These are phyloP conservation scores for Wickerhamomyces sp. DNA, from an alignment of 1,139 yeast species.

Conservation along the genomic window DNA sequence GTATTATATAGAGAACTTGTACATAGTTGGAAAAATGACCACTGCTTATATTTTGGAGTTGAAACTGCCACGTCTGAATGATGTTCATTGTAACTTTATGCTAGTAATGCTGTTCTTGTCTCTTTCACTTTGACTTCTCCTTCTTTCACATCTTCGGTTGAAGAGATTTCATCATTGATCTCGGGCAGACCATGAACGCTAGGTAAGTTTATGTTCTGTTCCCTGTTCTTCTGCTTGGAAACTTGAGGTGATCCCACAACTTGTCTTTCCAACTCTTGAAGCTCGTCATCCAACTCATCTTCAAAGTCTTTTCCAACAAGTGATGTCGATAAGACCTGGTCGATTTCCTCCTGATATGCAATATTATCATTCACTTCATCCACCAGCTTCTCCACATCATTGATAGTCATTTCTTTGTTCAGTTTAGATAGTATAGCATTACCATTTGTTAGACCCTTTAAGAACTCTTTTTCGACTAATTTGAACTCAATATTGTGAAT, in stretches of 20 bases:
- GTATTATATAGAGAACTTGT: too few relatives aligned
- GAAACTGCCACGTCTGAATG: too few relatives aligned
- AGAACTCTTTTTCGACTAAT: constrained; percentile 77
- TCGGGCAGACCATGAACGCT: constrained; percentile 14
- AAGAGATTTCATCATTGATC: constrained; percentile 8
- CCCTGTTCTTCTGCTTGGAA: constrained; percentile 2
- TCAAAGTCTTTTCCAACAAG: constrained; percentile 43
- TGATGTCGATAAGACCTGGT: constrained; percentile 41
- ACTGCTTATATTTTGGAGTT: too few relatives aligned
- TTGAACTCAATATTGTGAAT: constrained; percentile 83
- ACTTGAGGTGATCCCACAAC: constrained; percentile 2
- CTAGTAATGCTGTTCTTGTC: constrained; percentile 14
- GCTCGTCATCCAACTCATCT: constrained; percentile 52
- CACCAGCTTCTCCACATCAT: constrained; percentile 73
- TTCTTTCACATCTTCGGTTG: not conserved
- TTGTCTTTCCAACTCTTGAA: constrained; percentile 38
- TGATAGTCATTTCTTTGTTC: constrained; percentile 73
- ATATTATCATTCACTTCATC: constrained; percentile 84
- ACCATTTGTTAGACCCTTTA: constrained; percentile 77
- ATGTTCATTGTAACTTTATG: too few relatives aligned
- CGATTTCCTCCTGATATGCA: constrained; percentile 66
- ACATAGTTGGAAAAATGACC: not conserved
- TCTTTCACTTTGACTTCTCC: constrained; percentile 2
- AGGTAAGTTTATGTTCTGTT: constrained; percentile 11
- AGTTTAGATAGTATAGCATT: constrained; percentile 67